Conservation (phyloP, 2,329 filamentous ascomycete species). For the Colletotrichum siamense region DNA sequence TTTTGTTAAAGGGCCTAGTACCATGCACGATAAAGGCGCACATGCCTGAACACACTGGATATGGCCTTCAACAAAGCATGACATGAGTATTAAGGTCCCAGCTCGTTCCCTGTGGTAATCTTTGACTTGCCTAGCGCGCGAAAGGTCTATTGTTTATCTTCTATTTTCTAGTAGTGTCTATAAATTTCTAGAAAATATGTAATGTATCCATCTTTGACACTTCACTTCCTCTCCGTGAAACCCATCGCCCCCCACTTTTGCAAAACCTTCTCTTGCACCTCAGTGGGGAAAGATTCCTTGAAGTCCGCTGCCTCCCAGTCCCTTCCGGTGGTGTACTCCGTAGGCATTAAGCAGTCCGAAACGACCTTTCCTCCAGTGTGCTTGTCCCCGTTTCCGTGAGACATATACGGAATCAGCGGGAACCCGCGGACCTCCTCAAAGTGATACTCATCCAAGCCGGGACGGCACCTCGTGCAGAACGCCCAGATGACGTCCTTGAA, state of each 20-base stretch:
- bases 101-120: no score
- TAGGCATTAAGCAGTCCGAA: constrained; percentile 45
- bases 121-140: no score
- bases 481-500: constrained; percentile 54
- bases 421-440: constrained; percentile 50
- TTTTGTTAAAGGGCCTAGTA: background rate
- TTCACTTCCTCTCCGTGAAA: background rate
- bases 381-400: constrained; percentile 35
- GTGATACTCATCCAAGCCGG: constrained; percentile 45
- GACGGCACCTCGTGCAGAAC: constrained; percentile 52
- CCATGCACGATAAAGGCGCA: no score
- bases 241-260: background rate
- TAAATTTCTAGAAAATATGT: background rate
- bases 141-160: no score
- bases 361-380: constrained; percentile 49
- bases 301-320: constrained; percentile 37
- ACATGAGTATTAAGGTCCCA: background rate
- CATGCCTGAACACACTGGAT: rapidly evolving
- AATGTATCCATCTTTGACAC: rapidly evolving
- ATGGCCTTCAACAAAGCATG: rapidly evolving
- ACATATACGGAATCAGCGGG: constrained; percentile 51
- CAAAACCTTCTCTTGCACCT: constrained; percentile 41
- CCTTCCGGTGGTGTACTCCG: constrained; percentile 43
- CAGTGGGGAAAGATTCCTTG: constrained; percentile 39
- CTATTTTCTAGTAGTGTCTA: background rate